Evolutionary conservation across 2,329 filamentous ascomycete species (phyloP), one percentile per base, ranked within the genome.

Genomic region (Penicillium paneum): DNA sequence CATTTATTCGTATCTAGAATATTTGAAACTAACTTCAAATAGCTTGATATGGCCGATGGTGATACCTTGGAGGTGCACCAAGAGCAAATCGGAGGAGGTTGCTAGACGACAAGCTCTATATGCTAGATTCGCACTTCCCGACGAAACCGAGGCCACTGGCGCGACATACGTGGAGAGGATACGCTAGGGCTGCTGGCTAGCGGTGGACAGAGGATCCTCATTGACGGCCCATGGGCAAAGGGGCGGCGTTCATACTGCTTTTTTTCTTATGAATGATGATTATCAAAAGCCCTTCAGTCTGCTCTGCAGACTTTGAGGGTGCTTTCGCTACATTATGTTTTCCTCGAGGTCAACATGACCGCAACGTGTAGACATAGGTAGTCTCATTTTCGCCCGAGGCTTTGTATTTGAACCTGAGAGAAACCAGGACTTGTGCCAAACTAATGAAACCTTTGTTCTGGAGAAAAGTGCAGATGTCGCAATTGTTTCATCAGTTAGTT

Each of bases 31-130:
- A 40, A 58, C 47, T 54, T 49, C 28, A 29, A 56, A 49, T 67
- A 97, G 94, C 87, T 97, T 52, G 94, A 97, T 59, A 99, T 99
- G 94, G 80, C 86, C 62, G 94, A 99, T 65, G 93, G 94, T 34
- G 94, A 99, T 69, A 95, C 90, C 1, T 86, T 99, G 26, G 94
- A 99, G 71, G 94, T 99, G 26, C 93, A 97, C 73, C 94, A 97
- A 74, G 94, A 99, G 74, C 94, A 99, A 78, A 94, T 97, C 58
- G 94, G 94, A 57, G 93, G 92, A 57, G 93, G 92, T 17, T 73
- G 64, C 48, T 59, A 46, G 48, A 34, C 26, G 11, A 31, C 26
- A 19, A n/a, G n/a, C n/a, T 21, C 11, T n/a, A 12, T 26, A 24
- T 26, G n/a, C 46, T 46, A 5, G n/a, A 36, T n/a, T 46, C 24